Conservation (phyloP, 225 moss, liverwort and hornwort species). For the Physcomitrium patens region DNA sequence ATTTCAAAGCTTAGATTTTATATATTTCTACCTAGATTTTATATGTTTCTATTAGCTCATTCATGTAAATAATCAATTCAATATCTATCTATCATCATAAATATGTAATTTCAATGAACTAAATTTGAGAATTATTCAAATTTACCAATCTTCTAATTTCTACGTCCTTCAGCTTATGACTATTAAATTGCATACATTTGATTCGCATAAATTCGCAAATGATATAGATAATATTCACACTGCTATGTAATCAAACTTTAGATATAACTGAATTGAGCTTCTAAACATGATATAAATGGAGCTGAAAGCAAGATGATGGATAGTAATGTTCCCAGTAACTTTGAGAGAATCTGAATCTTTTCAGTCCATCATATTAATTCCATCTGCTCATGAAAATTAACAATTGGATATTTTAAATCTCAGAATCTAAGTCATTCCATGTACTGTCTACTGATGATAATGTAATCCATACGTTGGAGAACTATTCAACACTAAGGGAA, state of each 20-base stretch:
- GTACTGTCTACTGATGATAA: not conserved
- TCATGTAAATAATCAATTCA: no score
- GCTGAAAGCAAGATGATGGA: not conserved
- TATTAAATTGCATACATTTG: not conserved
- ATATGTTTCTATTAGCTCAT: no score
- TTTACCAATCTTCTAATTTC: no score
- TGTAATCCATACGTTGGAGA: not conserved
- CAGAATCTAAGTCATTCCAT: not conserved
- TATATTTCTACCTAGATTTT: no score
- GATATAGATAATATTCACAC: not conserved
- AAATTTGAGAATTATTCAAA: no score
- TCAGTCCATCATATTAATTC: no score
- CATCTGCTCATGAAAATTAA: not conserved
- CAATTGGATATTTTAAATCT: not conserved
- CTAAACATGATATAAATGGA: constrained; percentile 1
- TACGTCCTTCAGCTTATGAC: no score
- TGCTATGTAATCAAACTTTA: not conserved
- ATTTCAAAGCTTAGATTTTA: no score
- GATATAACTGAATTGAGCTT: not conserved
- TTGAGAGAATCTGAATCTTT: no score
- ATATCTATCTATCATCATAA: no score
- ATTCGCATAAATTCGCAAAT: not conserved
- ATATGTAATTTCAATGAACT: no score
- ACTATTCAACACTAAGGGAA: not conserved
- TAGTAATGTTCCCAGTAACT: no score